These are phyloP conservation scores for Neurospora sp. DNA, from an alignment of 495 filamentous ascomycete species.

Conservation along the genomic window DNA sequence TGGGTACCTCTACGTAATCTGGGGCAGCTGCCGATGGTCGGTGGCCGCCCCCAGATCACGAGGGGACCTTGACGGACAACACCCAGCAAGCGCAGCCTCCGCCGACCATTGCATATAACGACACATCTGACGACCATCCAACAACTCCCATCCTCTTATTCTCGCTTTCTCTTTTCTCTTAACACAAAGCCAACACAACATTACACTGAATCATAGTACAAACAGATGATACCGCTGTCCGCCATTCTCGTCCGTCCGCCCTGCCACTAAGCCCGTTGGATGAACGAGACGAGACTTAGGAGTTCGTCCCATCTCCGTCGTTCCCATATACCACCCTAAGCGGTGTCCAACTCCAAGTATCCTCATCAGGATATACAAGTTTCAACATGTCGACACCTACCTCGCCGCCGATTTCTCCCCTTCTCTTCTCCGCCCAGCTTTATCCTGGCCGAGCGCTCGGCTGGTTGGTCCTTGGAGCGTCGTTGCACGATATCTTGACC, in stretches of 20 bases:
- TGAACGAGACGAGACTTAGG: neutral
- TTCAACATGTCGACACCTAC: conserved; percentile 40
- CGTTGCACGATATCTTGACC: conserved; percentile 78
- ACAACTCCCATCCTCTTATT: neutral
- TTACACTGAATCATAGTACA: neutral
- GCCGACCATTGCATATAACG: neutral
- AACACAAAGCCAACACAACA: neutral
- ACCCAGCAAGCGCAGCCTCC: neutral
- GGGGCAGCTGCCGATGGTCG: neutral
- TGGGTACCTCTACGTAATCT: neutral
- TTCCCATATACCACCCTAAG: neutral
- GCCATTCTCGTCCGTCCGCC: neutral
- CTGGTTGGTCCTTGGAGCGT: conserved; percentile 78
- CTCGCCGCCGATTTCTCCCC: conserved; percentile 60
- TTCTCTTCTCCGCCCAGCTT: conserved; percentile 54
- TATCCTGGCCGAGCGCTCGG: conserved; percentile 69
- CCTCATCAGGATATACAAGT: neutral
- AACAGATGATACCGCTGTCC: neutral
- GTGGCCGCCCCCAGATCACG: neutral
- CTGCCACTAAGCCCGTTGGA: neutral
- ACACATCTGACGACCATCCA: neutral
- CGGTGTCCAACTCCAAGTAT: neutral
- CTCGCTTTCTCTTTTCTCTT: neutral
- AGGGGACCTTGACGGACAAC: neutral
- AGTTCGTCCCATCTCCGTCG: neutral